phyloP scores from a whole-genome alignment of 805 yeast genomes.

The Maudiozyma barnettii region DNA sequence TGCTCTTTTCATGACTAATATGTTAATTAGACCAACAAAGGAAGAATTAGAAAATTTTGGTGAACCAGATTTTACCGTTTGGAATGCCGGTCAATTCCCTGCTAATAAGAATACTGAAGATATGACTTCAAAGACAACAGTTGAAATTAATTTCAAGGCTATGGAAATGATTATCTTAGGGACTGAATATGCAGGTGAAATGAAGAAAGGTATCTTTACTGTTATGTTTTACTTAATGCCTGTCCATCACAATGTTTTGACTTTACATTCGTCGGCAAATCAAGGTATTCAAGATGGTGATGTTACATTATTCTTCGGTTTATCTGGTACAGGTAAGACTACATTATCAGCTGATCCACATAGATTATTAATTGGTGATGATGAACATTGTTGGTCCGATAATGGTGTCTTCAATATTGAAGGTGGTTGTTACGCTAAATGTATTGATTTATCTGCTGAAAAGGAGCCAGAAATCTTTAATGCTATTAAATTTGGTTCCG shows the following conservation, averaged over 20 bases:
- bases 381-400: slow-evolving; percentile 99
- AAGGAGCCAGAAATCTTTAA: slow-evolving; percentile 97
- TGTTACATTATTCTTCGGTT: slow-evolving; percentile 91
- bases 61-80: slow-evolving; percentile 95
- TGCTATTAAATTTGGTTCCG: slow-evolving; percentile 90
- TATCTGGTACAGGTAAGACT: slow-evolving; percentile 97
- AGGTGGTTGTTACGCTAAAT: slow-evolving; percentile 99
- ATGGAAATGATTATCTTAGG: slow-evolving; percentile 99
- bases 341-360: slow-evolving; percentile 93
- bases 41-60: slow-evolving; percentile 86
- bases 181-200: slow-evolving; percentile 98
- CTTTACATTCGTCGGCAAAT: slow-evolving; percentile 91
- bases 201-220: slow-evolving; percentile 98
- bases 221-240: slow-evolving; percentile 99
- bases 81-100: slow-evolving; percentile 98
- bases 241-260: slow-evolving; percentile 78
- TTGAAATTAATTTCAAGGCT: slow-evolving; percentile 90
- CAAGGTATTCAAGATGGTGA: slow-evolving; percentile 77
- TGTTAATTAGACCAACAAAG: slow-evolving; percentile 89
- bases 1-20: slow-evolving; percentile 94
- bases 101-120: slow-evolving; percentile 94
- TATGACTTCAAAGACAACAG: slow-evolving; percentile 93
- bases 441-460: slow-evolving; percentile 79
- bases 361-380: slow-evolving; percentile 92
- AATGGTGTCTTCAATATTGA: slow-evolving; percentile 97